Evolutionary conservation across 306 rosid species (phyloP), one percentile per base, ranked within the genome.

Genomic region (Sphenostylis stenocarpa): DNA sequence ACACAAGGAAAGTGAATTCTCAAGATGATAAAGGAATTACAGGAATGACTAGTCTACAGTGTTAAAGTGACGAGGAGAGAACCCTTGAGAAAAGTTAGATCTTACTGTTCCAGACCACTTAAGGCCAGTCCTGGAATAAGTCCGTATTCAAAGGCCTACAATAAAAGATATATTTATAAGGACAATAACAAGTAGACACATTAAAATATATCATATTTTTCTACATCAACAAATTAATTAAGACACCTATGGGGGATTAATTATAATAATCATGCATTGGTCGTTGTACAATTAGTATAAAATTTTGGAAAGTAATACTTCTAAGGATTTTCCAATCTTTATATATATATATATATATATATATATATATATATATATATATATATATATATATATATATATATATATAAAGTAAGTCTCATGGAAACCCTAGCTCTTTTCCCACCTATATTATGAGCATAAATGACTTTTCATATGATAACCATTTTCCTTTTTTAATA

Each of bases 31-130:
- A 61, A 66, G 47, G 26, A 48, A 66, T 28, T 15, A 47, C 47
- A 38, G 5, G 62, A 79, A 80, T 78, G 28, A 51, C 71, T 39
- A 15, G 43, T 72, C 57, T 67, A 60, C 34, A 11, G 23, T 29
- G 81, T 51, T 57, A 9, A 76, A 80, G 34, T 61, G 39, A 39
- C 7, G 58, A 77, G 51, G 73, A 57, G 8, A 28, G 49, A 79
- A 75, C 21, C 47, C 58, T 75, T 49, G 65, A 82, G 67, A 70
- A 60, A 74, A 78, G 67, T 17, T 77, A 64, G 70, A 84, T 84
- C 97, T 76, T 90, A 95, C 98, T 84, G 97, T 84, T 95, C 98
- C 75, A 95, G 63, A 67, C 88, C 97, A 88, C 98, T 87, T 28
- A 95, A 60, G 75, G 92, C 90, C 82, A 95, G 78, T 64, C 98